Conservation (phyloP, 2,329 filamentous ascomycete species). For the Chalaropsis ovoidea region DNA sequence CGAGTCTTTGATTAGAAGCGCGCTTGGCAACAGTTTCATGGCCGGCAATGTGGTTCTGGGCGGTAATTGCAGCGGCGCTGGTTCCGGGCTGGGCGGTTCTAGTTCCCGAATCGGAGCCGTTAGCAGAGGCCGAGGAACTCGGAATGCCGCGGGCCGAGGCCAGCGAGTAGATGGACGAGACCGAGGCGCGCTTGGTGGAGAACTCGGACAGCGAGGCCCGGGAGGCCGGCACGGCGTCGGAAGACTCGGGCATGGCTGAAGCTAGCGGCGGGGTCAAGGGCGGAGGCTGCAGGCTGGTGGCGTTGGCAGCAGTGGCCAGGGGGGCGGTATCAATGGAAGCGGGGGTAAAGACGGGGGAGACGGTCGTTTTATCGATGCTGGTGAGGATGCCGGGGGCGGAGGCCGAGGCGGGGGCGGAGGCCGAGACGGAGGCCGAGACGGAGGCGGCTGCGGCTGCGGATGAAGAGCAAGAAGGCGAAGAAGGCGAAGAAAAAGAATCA, state of each 20-base stretch:
- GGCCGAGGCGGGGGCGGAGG: neutral
- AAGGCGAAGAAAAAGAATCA: neutral
- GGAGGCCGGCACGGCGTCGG: constrained; percentile 32
- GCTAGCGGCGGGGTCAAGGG: neutral
- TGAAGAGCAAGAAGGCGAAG: neutral
- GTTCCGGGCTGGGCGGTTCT: constrained; percentile 17
- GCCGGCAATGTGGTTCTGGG: constrained; percentile 18
- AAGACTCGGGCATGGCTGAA: constrained; percentile 6
- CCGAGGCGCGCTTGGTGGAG: constrained; percentile 57
- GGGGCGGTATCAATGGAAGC: neutral
- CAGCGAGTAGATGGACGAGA: constrained; percentile 62
- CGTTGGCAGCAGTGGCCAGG: neutral
- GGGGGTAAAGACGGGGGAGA: neutral
- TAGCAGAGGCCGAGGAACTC: constrained; percentile 44
- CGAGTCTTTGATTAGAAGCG: constrained; percentile 9
- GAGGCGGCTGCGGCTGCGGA: neutral
- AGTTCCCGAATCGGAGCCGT: constrained; percentile 42
- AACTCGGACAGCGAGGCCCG: constrained; percentile 42
- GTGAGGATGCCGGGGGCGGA: neutral
- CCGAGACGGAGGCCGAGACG: neutral
- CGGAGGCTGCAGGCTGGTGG: neutral
- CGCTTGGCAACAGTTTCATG: constrained; percentile 26
- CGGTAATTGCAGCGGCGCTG: constrained; percentile 17
- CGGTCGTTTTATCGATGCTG: constrained; percentile 2
- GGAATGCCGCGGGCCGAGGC: constrained; percentile 48